A percentile compares a stretch with the other conserved stretches of the same genome.
phyloP scores from a whole-genome alignment of 441 rosid genomes.

The Corymbia calophylla region DNA sequence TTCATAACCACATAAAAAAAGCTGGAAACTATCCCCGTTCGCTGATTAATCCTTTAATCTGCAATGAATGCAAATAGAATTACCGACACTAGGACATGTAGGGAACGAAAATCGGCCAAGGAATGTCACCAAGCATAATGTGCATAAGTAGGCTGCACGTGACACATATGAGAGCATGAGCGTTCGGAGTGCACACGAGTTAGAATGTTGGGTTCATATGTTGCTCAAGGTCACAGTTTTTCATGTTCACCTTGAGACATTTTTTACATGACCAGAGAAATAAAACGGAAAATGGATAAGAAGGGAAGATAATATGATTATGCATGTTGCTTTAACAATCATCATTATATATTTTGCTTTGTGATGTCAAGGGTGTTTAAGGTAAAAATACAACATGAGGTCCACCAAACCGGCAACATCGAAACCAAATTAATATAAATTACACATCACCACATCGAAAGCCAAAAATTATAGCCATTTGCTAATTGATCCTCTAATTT shows the following conservation, averaged over 20 bases:
- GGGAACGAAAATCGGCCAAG: too few species aligned
- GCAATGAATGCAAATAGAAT: too few species aligned
- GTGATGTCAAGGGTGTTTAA: neutral
- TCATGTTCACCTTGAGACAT: neutral
- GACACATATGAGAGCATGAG: too few species aligned
- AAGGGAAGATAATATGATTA: neutral
- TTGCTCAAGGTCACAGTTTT: rapidly evolving
- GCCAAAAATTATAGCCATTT: neutral
- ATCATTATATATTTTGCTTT: neutral
- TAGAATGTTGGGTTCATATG: neutral
- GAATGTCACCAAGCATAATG: too few species aligned
- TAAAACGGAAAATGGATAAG: neutral
- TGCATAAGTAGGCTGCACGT: too few species aligned
- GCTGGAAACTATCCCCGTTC: too few species aligned
- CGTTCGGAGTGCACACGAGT: too few species aligned
- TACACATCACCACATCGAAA: neutral
- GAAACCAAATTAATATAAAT: neutral
- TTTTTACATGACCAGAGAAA: neutral
- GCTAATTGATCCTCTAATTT: neutral
- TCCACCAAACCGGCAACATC: neutral
- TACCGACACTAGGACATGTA: too few species aligned
- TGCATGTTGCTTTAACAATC: neutral
- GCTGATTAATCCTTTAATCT: too few species aligned
- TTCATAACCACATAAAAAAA: too few species aligned
- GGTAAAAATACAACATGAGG: neutral